Conservation (phyloP, 176 grass and related monocot genomes). For the Ensete ventricosum region DNA sequence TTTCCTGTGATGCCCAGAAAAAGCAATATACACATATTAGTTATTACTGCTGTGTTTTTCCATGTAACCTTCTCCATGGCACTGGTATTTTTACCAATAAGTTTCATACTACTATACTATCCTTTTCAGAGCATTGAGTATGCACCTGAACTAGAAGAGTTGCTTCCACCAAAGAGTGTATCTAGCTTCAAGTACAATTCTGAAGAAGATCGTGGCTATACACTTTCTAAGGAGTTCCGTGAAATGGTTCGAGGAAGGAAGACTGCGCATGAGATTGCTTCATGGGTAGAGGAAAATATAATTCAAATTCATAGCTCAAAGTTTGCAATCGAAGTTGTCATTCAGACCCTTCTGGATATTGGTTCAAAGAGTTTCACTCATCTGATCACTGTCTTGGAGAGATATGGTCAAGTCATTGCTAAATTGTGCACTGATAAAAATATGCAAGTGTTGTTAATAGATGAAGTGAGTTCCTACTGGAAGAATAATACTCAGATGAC, state of each 20-base stretch:
- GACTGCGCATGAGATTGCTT: constrained; percentile 55
- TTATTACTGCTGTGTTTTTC: neutral
- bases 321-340: constrained; percentile 78
- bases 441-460: constrained; percentile 76
- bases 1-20: neutral
- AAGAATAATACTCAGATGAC: constrained; percentile 97
- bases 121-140: constrained; percentile 78
- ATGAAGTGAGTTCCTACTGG: constrained; percentile 80
- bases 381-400: constrained; percentile 88
- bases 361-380: constrained; percentile 99
- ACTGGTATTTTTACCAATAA: too few relatives aligned
- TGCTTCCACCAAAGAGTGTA: constrained; percentile 84
- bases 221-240: constrained; percentile 69
- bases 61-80: neutral
- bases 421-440: constrained; percentile 71
- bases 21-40: neutral
- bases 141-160: constrained; percentile 62
- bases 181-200: constrained; percentile 64
- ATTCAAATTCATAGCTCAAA: constrained; percentile 57
- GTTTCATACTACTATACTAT: neutral
- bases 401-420: constrained; percentile 75
- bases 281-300: constrained; percentile 75
- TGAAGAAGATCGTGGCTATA: constrained; percentile 44
- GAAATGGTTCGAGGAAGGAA: constrained; percentile 70
- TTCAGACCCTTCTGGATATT: constrained; percentile 84